Evolutionary conservation across 768 basidiomycete genomes (phyloP), one percentile per base, ranked within the genome.

Genomic region (Russula compacta): DNA sequence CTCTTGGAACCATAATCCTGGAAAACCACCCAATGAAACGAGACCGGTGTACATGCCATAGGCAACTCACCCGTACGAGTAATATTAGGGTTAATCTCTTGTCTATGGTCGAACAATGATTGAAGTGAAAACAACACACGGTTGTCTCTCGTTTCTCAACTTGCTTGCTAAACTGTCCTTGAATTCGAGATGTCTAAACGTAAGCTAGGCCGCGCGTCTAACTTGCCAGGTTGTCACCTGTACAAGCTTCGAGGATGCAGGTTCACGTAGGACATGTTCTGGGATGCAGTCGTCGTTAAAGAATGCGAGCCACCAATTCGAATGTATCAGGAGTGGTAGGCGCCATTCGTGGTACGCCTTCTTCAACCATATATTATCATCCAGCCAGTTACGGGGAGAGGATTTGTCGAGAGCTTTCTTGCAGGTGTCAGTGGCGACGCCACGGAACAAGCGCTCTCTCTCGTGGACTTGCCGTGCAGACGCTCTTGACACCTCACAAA

Each of bases 261-360:
- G 67, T 7, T 69, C 66, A 0, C 58, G 64, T 36, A 72, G 58
- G 6, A 75, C 71, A 2, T 68, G 50, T 7, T 69, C 72, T 8
- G 86, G 92, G 46, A 89, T 78, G 19, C 68, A 75, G 2, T 78
- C 69, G 72, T 97, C 93, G 63, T 95, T 85, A 46, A 79, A 76
- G 70, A 94, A 89, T 2, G 91, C 78, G 24, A 97, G 76, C 95
- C 95, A 98, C 94, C 94, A 98, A 69, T 97, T 98, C 3, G 93
- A 95, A 71, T 98, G 87, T 66, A 98, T 74, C 58, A 89, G 77
- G 10, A 98, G 75, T 0, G 95, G 93, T 0, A 83, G 82, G 36
- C 95, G 81, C 85, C 86, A 92, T 73, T 90, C 87, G 52, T 89
- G 84, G 71, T 98, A 98, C 1, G 91, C 84, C 67, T 87, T 87